Evolutionary conservation across 352 stramenopile species (phyloP), one percentile per base, ranked within the genome.

Genomic region (Globisporangium irregulare): DNA sequence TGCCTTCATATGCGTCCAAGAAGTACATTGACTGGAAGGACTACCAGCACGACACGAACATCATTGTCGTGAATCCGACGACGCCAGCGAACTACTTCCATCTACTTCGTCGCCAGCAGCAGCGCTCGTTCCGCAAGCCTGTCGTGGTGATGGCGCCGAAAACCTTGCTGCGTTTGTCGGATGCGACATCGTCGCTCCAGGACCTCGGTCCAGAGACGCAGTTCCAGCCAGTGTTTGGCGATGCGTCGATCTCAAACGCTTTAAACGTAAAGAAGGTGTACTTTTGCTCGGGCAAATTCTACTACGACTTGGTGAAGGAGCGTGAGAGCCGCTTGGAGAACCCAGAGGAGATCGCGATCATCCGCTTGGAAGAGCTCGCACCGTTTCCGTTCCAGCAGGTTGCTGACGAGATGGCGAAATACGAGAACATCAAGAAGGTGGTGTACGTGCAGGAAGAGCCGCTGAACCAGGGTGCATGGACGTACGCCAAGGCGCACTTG

Each of bases 1-100:
- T 70, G 32, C 73, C 79, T 20, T 74, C 68, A 18, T 56, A 62
- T 61, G 24, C 38, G 4, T 72, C 74, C 0, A 62, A 74, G 9
- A 82, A 87, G 56, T 68, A 77, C 38, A 67, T 56, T 1, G 72
- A 90, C 29, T 91, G 83, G 84, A 75, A 76, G 48, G 69, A 79
- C 32, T 92, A 82, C 69, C 63, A 89, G 59, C 73, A 91, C 66
- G 82, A 94, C 63, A 83, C 86, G 24, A 97, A 97, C 74, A 79
- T 96, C 62, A 92, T 94, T 62, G 87, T 97, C 10, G 80, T 82
- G 53, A 93, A 94, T 62, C 71, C 87, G 43, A 96, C 84, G 43
- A 97, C 89, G 18, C 95, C 97, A 1, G 96, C 95, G 43, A 98
- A 99, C 75, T 99, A 98, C 76, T 99, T 99, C 78, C 95, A 99